Percentiles rank a stretch among this genome's conserved stretches.
These are phyloP conservation scores for Pezicula rhizophila DNA, from an alignment of 2,329 filamentous ascomycete genomes.

Conservation along the genomic window DNA sequence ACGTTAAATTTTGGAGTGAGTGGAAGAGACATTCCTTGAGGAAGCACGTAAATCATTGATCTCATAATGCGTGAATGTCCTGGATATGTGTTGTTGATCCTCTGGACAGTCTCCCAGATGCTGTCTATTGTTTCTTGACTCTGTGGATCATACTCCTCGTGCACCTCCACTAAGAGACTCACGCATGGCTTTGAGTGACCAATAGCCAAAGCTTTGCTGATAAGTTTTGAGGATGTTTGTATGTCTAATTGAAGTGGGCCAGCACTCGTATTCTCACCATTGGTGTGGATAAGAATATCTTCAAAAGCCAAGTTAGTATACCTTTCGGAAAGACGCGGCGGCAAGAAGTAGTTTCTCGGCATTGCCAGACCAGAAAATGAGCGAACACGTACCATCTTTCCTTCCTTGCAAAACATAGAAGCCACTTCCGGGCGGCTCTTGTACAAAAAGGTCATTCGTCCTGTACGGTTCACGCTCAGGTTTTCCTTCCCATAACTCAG, in stretches of 20 bases:
- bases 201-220: slow-evolving; percentile 20
- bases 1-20: slow-evolving; percentile 28
- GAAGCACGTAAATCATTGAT: slow-evolving; percentile 23
- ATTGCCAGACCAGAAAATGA: too few relatives aligned
- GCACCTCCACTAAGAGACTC: slow-evolving; percentile 21
- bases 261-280: slow-evolving; percentile 28
- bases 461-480: slow-evolving; percentile 22
- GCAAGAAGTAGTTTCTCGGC: too few relatives aligned
- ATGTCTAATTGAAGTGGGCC: slow-evolving; percentile 23
- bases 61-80: slow-evolving; percentile 19
- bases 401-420: slow-evolving; percentile 24
- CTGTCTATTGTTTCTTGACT: slow-evolving; percentile 1
- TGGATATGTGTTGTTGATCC: slow-evolving; percentile 18
- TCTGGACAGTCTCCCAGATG: slow-evolving; percentile 18
- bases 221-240: slow-evolving; percentile 17
- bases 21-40: slow-evolving; percentile 18
- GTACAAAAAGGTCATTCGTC: slow-evolving; percentile 27
- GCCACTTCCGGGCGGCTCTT: slow-evolving; percentile 25
- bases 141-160: slow-evolving; percentile 12
- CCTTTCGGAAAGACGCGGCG: too few relatives aligned
- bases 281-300: slow-evolving; percentile 25
- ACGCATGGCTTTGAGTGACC: slow-evolving; percentile 22
- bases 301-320: too few relatives aligned
- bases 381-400: slow-evolving; percentile 17
- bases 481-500: slow-evolving; percentile 24